A percentile compares a stretch with the other conserved stretches of the same genome.
phyloP scores from a whole-genome alignment of 345 rosid genomes.

The Ailanthus altissimus region DNA sequence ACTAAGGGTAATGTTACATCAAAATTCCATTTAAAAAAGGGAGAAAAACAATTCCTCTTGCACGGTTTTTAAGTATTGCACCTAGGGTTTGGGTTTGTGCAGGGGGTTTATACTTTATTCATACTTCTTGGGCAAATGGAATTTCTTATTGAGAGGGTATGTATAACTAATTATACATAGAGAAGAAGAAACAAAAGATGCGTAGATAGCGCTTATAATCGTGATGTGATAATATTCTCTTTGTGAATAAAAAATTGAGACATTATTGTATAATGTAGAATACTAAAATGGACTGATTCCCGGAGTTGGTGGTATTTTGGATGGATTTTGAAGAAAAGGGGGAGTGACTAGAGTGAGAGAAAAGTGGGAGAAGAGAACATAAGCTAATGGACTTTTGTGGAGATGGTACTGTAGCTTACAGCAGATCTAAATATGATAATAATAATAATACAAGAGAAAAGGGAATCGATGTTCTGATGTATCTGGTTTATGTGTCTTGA shows the following conservation, averaged over 20 bases:
- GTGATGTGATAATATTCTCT: conserved; percentile 58
- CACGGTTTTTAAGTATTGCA: background rate
- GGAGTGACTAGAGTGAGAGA: conserved; percentile 15
- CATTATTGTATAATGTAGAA: conserved; percentile 26
- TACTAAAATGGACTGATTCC: conserved; percentile 63
- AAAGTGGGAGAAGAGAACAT: conserved; percentile 46
- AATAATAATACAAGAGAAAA: conserved; percentile 52
- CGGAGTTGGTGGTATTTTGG: conserved; percentile 67
- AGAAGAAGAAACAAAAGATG: conserved; percentile 50
- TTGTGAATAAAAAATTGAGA: conserved; percentile 20
- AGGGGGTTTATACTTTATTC: conserved; percentile 1
- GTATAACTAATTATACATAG: conserved; percentile 18
- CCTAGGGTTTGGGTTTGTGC: conserved; percentile 27
- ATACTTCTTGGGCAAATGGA: conserved; percentile 3
- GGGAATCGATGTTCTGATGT: conserved; percentile 72
- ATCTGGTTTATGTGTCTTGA: conserved; percentile 48
- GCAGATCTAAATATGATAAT: conserved; percentile 39
- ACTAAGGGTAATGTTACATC: conserved; percentile 22
- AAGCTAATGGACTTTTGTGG: conserved; percentile 50
- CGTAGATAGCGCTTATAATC: conserved; percentile 38
- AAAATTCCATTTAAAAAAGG: conserved; percentile 14
- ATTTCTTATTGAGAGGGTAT: conserved; percentile 11
- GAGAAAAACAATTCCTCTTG: background rate
- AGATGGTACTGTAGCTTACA: conserved; percentile 17
- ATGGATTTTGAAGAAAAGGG: conserved; percentile 42